A percentile compares a stretch with the other conserved stretches of the same genome.
These are phyloP conservation scores for Calonectria multiphialidica DNA, from an alignment of 2,329 filamentous ascomycete species.

Conservation along the genomic window DNA sequence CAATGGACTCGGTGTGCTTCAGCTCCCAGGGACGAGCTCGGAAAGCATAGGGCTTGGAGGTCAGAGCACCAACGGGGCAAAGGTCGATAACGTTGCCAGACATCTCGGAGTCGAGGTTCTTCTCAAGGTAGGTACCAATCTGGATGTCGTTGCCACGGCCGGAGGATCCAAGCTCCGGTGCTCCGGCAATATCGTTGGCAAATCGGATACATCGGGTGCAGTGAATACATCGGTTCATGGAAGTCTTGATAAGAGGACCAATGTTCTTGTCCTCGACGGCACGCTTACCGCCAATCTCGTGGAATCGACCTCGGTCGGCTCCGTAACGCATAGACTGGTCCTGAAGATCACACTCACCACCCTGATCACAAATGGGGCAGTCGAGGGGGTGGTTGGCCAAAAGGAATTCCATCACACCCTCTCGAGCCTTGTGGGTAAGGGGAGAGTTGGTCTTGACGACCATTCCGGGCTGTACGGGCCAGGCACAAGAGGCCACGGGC, in stretches of 20 bases:
- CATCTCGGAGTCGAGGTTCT: slow-evolving; percentile 92
- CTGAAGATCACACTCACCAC: slow-evolving; percentile 98
- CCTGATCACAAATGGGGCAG: slow-evolving; percentile 98
- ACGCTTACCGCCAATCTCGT: slow-evolving; percentile 95
- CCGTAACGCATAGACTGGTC: slow-evolving; percentile 99
- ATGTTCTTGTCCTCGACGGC: slow-evolving; percentile 99
- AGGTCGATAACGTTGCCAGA: slow-evolving; percentile 98
- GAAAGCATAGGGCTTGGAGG: slow-evolving; percentile 98
- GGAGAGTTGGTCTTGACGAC: slow-evolving; percentile 98
- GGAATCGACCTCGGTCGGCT: slow-evolving; percentile 94
- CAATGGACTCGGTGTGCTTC: slow-evolving; percentile 94
- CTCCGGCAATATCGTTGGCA: slow-evolving; percentile 96
- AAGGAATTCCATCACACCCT: slow-evolving; percentile 99
- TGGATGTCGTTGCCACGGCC: slow-evolving; percentile 98
- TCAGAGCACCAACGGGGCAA: slow-evolving; percentile 95
- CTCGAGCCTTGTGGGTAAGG: slow-evolving; percentile 95
- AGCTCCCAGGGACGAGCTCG: slow-evolving; percentile 96
- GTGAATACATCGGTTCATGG: slow-evolving; percentile 99
- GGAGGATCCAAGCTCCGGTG: slow-evolving; percentile 92
- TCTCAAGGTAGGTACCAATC: slow-evolving; percentile 97
- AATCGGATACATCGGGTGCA: slow-evolving; percentile 98
- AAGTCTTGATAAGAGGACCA: slow-evolving; percentile 97
- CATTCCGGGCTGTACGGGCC: slow-evolving; percentile 99
- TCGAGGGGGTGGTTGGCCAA: slow-evolving; percentile 96
- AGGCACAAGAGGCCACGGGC: slow-evolving; percentile 97